Conservation (phyloP, 129 eudicot genomes). For the Flaveria bidentis region DNA sequence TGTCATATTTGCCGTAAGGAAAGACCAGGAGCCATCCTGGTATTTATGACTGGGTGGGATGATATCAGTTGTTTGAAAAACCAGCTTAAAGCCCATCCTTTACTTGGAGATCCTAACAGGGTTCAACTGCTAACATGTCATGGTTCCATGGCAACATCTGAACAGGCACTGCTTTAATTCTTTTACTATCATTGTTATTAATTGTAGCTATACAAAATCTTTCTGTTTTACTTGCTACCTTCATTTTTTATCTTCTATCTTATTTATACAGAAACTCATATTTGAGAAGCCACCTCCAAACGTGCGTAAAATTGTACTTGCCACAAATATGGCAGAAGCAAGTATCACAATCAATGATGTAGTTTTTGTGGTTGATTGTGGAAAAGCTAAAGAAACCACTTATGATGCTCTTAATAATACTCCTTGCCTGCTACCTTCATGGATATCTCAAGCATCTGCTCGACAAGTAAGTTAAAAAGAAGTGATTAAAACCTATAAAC, state of each 20-base stretch:
- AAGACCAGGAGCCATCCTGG: conserved; percentile 88
- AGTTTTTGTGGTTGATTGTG: conserved; percentile 98
- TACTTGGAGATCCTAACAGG: conserved; percentile 95
- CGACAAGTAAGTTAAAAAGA: conserved; percentile 77
- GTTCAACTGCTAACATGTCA: conserved; percentile 88
- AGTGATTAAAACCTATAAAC: neutral
- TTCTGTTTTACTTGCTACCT: conserved; percentile 22
- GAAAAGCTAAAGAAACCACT: conserved; percentile 99
- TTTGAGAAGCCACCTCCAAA: conserved; percentile 90
- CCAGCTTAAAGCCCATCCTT: conserved; percentile 94
- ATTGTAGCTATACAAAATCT: neutral
- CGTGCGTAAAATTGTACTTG: conserved; percentile 90
- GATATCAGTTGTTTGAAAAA: conserved; percentile 87
- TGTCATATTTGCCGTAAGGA: conserved; percentile 98
- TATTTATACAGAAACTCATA: conserved; percentile 72
- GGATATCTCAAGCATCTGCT: conserved; percentile 99
- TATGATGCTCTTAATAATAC: conserved; percentile 97
- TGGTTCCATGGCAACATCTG: conserved; percentile 99
- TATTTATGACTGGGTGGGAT: conserved; percentile 99
- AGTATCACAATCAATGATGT: conserved; percentile 97
- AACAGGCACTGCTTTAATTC: conserved; percentile 55
- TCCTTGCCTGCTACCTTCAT: conserved; percentile 94
- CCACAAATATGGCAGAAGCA: conserved; percentile 99
- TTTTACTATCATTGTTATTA: neutral
- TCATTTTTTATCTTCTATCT: conserved; percentile 2